Conservation (phyloP, 306 rosid species). For the Trifolium subterraneum region DNA sequence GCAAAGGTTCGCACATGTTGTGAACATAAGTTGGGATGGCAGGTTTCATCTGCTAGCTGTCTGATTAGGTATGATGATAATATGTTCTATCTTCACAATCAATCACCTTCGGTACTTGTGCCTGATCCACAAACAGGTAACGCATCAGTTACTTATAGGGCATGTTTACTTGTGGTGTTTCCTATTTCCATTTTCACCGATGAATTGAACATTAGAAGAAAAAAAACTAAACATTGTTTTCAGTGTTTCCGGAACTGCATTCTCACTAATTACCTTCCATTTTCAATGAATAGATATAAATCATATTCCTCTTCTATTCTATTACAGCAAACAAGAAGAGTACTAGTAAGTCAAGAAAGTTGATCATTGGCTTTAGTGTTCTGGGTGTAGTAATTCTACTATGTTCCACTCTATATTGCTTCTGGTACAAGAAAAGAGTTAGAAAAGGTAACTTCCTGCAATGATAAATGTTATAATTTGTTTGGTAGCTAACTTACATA, state of each 20-base stretch:
- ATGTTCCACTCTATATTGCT: conserved; percentile 25
- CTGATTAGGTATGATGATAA: conserved; percentile 40
- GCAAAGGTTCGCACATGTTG: conserved; percentile 38
- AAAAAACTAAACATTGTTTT: too few relatives aligned
- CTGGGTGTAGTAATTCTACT: conserved; percentile 32
- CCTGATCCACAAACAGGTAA: conserved; percentile 31
- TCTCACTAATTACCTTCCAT: too few relatives aligned
- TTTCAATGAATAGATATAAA: too few relatives aligned
- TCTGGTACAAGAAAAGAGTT: not conserved
- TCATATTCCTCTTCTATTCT: not conserved
- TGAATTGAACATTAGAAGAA: not conserved
- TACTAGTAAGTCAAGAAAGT: conserved; percentile 28
- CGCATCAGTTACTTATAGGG: not conserved
- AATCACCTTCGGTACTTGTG: conserved; percentile 21
- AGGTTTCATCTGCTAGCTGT: conserved; percentile 42
- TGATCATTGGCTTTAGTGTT: conserved; percentile 38
- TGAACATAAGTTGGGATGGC: conserved; percentile 32
- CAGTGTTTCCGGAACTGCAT: too few relatives aligned
- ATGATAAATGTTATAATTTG: not conserved
- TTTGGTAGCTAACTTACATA: not conserved
- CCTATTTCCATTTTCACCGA: not conserved
- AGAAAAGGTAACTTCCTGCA: not conserved
- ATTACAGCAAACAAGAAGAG: not conserved
- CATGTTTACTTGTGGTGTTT: not conserved
- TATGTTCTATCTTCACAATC: conserved; percentile 34